Evolutionary conservation across 2,329 filamentous ascomycete genomes (phyloP).

Genomic region (Penicillium psychrosexuale): DNA sequence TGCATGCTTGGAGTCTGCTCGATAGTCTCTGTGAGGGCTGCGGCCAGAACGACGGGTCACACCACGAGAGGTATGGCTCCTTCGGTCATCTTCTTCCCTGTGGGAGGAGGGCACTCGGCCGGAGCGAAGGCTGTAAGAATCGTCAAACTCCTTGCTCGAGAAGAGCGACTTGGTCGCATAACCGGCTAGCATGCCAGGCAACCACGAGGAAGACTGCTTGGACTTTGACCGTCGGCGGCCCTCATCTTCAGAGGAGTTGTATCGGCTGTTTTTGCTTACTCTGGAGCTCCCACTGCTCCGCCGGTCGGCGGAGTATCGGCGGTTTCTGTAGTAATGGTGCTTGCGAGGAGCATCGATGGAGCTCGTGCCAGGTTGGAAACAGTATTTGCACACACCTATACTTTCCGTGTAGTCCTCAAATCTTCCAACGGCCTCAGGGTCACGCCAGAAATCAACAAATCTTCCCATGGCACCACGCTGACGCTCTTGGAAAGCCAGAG

Average conservation of each 20-base stretch:
- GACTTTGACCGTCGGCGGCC: conserved; percentile 45
- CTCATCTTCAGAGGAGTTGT: conserved; percentile 53
- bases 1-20: conserved; percentile 25
- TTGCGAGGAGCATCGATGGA: conserved; percentile 58
- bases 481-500: conserved; percentile 50
- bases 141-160: conserved; percentile 55
- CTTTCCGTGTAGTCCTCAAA: conserved; percentile 67
- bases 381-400: conserved; percentile 63
- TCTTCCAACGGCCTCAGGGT: conserved; percentile 61
- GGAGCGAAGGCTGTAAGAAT: conserved; percentile 58
- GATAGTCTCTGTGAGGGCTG: conserved; percentile 37
- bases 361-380: conserved; percentile 60
- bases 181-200: conserved; percentile 55
- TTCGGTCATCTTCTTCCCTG: conserved; percentile 33
- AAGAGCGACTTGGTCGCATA: conserved; percentile 56
- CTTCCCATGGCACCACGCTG: conserved; percentile 56
- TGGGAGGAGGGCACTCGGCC: conserved; percentile 40
- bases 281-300: conserved; percentile 41
- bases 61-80: conserved; percentile 46
- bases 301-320: conserved; percentile 47
- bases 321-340: conserved; percentile 52
- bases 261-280: conserved; percentile 60
- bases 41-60: conserved; percentile 32
- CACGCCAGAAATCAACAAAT: conserved; percentile 61
- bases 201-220: conserved; percentile 46